phyloP scores from a whole-genome alignment of 495 filamentous ascomycete species.

The Aspergillus bridgeri region DNA sequence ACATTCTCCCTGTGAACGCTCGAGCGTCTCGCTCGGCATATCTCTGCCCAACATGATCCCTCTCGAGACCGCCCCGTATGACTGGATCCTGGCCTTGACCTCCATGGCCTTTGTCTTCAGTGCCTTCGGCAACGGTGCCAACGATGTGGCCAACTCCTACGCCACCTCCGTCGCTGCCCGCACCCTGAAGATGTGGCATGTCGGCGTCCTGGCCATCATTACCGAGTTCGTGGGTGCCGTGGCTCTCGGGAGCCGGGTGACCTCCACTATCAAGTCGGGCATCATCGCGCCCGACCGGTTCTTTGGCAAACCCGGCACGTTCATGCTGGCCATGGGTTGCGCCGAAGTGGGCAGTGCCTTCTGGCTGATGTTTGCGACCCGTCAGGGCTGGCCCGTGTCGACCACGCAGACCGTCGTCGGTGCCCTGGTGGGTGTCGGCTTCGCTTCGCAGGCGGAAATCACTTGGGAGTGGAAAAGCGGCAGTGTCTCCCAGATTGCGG shows the following conservation, averaged over 20 bases:
- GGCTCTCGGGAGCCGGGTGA: slow-evolving; percentile 59
- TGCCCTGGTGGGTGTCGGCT: slow-evolving; percentile 60
- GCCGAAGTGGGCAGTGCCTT: slow-evolving; percentile 18
- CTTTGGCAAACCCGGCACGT: slow-evolving; percentile 30
- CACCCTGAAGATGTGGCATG: slow-evolving; percentile 38
- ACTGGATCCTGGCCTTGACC: slow-evolving; percentile 48
- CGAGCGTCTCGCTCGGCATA: not conserved
- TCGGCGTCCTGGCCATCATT: slow-evolving; percentile 31
- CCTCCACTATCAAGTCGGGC: slow-evolving; percentile 64
- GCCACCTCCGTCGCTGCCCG: slow-evolving; percentile 38
- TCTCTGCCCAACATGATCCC: slow-evolving; percentile 21
- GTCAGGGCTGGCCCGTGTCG: slow-evolving; percentile 17
- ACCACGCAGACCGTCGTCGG: slow-evolving; percentile 65
- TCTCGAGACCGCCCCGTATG: slow-evolving; percentile 35
- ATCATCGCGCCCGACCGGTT: slow-evolving; percentile 57
- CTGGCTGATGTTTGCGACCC: slow-evolving; percentile 19
- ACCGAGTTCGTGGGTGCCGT: slow-evolving; percentile 58
- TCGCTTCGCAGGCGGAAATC: slow-evolving; percentile 54
- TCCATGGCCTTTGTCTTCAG: slow-evolving; percentile 43
- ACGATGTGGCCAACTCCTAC: slow-evolving; percentile 47
- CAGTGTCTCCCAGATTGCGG: slow-evolving; percentile 56
- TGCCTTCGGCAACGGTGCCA: slow-evolving; percentile 45
- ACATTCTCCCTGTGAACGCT: not conserved
- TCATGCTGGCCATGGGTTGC: slow-evolving; percentile 26
- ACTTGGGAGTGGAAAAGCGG: slow-evolving; percentile 53